Base-by-base conservation (phyloP, 805 yeast genomes). In the Zygotorulaspora danielsina region DNA sequence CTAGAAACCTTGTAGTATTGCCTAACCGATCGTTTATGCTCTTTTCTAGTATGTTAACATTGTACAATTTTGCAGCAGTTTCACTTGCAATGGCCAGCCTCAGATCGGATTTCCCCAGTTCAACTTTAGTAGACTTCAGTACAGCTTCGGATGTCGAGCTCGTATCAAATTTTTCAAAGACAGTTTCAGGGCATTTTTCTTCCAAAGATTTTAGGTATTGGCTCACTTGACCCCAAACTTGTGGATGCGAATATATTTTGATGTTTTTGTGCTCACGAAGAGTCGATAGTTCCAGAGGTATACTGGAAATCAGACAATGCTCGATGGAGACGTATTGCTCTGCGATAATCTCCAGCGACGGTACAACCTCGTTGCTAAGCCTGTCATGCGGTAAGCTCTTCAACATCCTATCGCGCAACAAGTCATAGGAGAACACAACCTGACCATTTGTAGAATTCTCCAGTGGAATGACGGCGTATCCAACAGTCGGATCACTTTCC, bases 371-470 rank as follows among this genome's bases (percentile, higher is more conserved):
- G 25, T 53, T 53, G 12, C 33, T 34, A 10, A 31, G 26, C n/a
- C 16, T 36, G 15, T 18, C 20, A 2, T 24, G 16, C n/a, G 33
- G 27, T 7, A 17, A 30, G n/a, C 40, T 28, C 4, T 42, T 19
- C 12, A 53, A 41, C 61, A 62, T 57, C 75, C 80, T 75, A 54
- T 84, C 88, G 46, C 95, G 67, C 20, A 90, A 66, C 10, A 88
- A 66, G 55, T 88, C 96, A 58, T 85, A 81, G 0, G 96, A 85
- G 55, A 81, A 76, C 1, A 81, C 84, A 5, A 93, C 98, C 49
- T 83, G 89, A 0, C 98, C 98, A 61, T 90, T 93, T 2, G 97
- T 83, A 3, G 97, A 88, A 65, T 90, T 90, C 54, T 90, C 97
- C 50, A 86, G 76, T 1, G 98, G 98, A 2, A 93, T 83, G 8